Evolutionary conservation across 1,139 yeast genomes (phyloP).

Genomic region (Saccharomyces hybrid): DNA sequence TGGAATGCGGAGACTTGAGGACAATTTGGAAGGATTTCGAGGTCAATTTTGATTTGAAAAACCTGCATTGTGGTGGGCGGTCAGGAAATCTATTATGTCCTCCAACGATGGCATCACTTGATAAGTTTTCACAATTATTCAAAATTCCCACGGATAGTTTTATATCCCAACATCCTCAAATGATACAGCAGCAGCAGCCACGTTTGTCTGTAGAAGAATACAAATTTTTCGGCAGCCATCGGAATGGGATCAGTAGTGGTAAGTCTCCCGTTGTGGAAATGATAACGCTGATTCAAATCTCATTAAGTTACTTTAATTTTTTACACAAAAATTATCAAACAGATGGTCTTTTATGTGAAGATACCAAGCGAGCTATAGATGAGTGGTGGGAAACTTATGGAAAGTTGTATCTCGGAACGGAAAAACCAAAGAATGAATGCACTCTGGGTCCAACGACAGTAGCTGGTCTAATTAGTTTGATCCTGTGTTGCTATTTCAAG

Average conservation of each 20-base stretch:
- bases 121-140: constrained; percentile 74
- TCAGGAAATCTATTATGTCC: constrained; percentile 60
- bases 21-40: constrained; percentile 49
- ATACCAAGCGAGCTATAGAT: constrained; percentile 62
- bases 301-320: constrained; percentile 69
- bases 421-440: constrained; percentile 40
- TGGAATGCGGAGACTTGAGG: constrained; percentile 55
- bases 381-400: constrained; percentile 85
- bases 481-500: constrained; percentile 59
- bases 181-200: not conserved
- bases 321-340: constrained; percentile 49
- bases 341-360: constrained; percentile 77
- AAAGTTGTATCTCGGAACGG: constrained; percentile 43
- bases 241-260: not conserved
- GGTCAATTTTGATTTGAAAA: constrained; percentile 67
- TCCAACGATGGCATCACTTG: constrained; percentile 72
- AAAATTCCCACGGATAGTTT: constrained; percentile 31
- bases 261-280: constrained; percentile 50
- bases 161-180: not conserved
- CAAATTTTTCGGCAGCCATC: not conserved
- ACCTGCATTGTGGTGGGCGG: constrained; percentile 79
- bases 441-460: constrained; percentile 59
- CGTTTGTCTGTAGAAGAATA: not conserved
- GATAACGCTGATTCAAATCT: constrained; percentile 64
- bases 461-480: constrained; percentile 54